Conservation (phyloP, 352 stramenopile species). For the Pythium periplocum region DNA sequence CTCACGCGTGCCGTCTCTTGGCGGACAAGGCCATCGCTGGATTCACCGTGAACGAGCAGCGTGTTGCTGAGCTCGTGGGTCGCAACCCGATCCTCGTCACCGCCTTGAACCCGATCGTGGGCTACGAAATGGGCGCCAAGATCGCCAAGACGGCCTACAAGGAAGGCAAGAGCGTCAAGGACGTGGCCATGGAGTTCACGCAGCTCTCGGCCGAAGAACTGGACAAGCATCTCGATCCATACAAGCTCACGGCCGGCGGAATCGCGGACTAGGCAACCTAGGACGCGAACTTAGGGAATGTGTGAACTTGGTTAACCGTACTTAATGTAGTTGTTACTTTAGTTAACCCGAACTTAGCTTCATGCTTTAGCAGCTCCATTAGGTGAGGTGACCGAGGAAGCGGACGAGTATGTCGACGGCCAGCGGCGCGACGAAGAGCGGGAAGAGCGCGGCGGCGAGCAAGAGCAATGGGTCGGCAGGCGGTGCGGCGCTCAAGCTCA, state of each 20-base stretch:
- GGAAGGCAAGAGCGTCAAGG: constrained; percentile 41
- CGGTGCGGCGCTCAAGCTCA: constrained; percentile 38
- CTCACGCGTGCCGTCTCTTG: constrained; percentile 31
- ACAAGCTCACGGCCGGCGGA: constrained; percentile 37
- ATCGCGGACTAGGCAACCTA: constrained; percentile 26
- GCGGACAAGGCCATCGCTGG: constrained; percentile 39
- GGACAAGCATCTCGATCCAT: constrained; percentile 45
- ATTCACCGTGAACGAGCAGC: constrained; percentile 36
- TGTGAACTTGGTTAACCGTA: neutral
- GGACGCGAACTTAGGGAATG: neutral
- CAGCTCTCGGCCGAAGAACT: constrained; percentile 39
- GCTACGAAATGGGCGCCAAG: constrained; percentile 49
- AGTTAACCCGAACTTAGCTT: too few species aligned
- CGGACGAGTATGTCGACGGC: neutral
- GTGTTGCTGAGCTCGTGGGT: constrained; percentile 40
- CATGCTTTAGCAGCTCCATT: too few species aligned
- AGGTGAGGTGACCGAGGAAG: too few species aligned
- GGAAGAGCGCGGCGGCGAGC: neutral
- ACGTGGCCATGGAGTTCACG: constrained; percentile 39
- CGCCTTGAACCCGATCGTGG: constrained; percentile 48
- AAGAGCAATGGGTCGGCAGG: constrained; percentile 18
- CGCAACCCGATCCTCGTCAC: constrained; percentile 58
- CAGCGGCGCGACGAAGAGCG: constrained; percentile 1
- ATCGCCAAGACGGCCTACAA: constrained; percentile 60
- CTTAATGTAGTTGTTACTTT: too few species aligned